phyloP scores from a whole-genome alignment of 441 rosid species.

The Theobroma grandiflorum region DNA sequence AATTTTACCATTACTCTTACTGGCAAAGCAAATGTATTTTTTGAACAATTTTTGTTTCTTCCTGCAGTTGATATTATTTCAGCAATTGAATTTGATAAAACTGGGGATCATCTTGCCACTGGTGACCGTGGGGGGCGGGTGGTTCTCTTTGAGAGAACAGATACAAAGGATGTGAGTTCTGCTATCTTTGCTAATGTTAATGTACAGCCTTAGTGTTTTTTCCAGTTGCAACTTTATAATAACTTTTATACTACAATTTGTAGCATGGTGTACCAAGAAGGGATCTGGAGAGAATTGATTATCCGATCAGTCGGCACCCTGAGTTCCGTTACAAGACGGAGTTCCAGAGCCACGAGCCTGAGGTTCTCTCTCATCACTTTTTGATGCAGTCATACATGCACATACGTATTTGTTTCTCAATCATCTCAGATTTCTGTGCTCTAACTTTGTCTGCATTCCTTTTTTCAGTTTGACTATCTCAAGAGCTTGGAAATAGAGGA shows the following conservation, averaged over 20 bases:
- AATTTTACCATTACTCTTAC: conserved; percentile 9
- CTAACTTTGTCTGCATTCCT: conserved; percentile 13
- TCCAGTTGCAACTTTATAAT: conserved; percentile 25
- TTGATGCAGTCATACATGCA: background rate
- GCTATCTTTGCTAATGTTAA: conserved; percentile 20
- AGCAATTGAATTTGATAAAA: conserved; percentile 91
- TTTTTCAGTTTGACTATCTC: conserved; percentile 88
- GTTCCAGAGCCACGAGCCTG: conserved; percentile 99
- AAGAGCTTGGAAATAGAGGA: conserved; percentile 99
- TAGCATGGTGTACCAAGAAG: conserved; percentile 77
- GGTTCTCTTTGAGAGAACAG: conserved; percentile 90
- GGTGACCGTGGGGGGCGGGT: conserved; percentile 99
- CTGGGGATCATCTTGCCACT: conserved; percentile 92
- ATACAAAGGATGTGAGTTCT: conserved; percentile 70
- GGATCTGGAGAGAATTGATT: conserved; percentile 78
- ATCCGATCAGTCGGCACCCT: conserved; percentile 72
- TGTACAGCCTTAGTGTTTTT: background rate
- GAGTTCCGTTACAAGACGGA: conserved; percentile 98
- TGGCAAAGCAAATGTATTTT: conserved; percentile 1
- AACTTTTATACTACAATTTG: conserved; percentile 32
- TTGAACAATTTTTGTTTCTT: conserved; percentile 35
- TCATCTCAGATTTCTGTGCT: background rate
- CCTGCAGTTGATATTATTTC: conserved; percentile 93
- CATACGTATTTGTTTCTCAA: background rate
- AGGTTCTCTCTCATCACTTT: conserved; percentile 53